These are phyloP conservation scores for Russula griseocarnosa DNA, from an alignment of 768 basidiomycete species.

Conservation along the genomic window DNA sequence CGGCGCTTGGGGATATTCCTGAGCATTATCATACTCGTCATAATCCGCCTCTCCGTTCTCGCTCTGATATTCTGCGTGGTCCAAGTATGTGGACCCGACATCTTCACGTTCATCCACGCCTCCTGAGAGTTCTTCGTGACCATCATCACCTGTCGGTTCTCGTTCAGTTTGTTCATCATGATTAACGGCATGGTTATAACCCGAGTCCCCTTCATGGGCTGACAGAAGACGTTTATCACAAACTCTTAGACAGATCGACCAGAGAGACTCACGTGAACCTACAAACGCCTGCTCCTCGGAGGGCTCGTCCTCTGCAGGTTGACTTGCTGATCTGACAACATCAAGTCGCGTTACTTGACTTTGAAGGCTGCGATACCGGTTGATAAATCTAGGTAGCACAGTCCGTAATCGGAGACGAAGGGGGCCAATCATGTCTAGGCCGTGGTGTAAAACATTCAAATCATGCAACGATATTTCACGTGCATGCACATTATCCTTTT, in stretches of 20 bases:
- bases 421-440: conserved; percentile 27
- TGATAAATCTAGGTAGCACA: conserved; percentile 26
- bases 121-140: background rate
- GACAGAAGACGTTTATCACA: background rate
- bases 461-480: conserved; percentile 30
- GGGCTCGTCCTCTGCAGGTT: background rate
- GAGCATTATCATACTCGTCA: conserved; percentile 18
- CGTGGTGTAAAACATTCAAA: conserved; percentile 28
- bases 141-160: conserved; percentile 3
- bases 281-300: background rate
- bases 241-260: background rate
- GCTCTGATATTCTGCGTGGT: conserved; percentile 11
- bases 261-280: conserved; percentile 5
- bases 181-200: background rate
- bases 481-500: conserved; percentile 29
- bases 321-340: background rate
- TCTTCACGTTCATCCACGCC: conserved; percentile 11
- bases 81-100: background rate
- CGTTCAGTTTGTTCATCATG: conserved; percentile 1
- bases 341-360: conserved; percentile 17
- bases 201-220: conserved; percentile 1
- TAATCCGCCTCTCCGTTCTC: conserved; percentile 12
- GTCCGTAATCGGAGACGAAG: conserved; percentile 27
- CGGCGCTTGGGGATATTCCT: conserved; percentile 5
- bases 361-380: conserved; percentile 26